Percentiles rank a stretch among this genome's conserved stretches.
Evolutionary conservation across 345 rosid species (phyloP).

Genomic region (Syzygium grande): DNA sequence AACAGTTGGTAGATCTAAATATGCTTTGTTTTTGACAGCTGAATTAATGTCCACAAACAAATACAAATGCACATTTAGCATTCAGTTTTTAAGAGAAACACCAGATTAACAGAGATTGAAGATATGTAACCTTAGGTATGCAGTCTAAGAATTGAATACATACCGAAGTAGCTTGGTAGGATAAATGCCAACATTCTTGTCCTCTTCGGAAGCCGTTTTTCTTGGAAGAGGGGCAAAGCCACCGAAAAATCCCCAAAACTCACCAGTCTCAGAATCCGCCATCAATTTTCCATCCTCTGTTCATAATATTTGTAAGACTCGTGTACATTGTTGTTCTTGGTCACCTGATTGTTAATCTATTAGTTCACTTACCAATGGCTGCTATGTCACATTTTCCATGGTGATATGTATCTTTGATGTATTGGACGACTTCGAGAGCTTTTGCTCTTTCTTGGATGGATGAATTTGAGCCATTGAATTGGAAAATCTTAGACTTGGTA

Average conservation of each 20-base stretch:
- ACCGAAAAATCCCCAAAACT: constrained; percentile 95
- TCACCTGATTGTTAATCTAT: constrained; percentile 2
- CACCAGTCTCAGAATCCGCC: constrained; percentile 99
- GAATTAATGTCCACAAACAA: neutral
- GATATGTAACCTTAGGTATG: neutral
- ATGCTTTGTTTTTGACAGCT: neutral
- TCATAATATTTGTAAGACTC: constrained; percentile 7
- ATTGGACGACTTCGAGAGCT: constrained; percentile 97
- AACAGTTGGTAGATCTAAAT: neutral
- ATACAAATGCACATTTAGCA: neutral
- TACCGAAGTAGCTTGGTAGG: constrained; percentile 57
- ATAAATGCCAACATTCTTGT: constrained; percentile 28
- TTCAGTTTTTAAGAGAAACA: neutral
- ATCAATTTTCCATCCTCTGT: constrained; percentile 95
- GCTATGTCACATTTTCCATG: constrained; percentile 95
- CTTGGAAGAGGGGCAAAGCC: constrained; percentile 99
- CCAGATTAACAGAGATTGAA: neutral
- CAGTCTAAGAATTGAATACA: neutral
- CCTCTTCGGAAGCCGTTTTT: constrained; percentile 52
- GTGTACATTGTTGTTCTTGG: neutral
- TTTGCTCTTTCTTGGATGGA: constrained; percentile 99
- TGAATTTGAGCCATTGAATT: constrained; percentile 92
- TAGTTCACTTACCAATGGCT: constrained; percentile 67
- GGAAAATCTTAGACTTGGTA: constrained; percentile 86
- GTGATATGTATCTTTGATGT: constrained; percentile 89